Evolutionary conservation across 345 rosid species (phyloP).

Genomic region (Lumnitzera littorea): DNA sequence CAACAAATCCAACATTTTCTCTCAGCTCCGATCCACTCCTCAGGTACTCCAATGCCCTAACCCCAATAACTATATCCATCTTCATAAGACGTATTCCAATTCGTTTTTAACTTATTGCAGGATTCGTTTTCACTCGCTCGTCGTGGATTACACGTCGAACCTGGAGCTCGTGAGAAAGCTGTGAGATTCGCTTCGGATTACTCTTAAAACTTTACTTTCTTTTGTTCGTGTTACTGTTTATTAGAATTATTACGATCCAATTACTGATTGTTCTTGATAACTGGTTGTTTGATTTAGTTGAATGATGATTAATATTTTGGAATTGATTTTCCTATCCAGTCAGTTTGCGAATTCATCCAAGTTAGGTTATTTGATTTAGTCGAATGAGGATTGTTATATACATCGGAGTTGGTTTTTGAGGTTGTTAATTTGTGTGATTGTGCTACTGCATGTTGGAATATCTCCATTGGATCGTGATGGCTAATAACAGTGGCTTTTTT

Average conservation of each 20-base stretch:
- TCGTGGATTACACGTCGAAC: constrained; percentile 70
- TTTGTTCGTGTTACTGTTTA: too few species aligned
- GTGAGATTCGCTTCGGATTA: constrained; percentile 30
- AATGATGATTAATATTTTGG: too few species aligned
- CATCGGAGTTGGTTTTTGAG: neutral
- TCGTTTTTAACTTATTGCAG: constrained; percentile 6
- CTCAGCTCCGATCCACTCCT: constrained; percentile 47
- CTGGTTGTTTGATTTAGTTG: neutral
- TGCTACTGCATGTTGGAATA: too few species aligned
- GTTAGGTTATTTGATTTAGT: neutral
- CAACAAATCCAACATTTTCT: constrained; percentile 31
- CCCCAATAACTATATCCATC: too few species aligned
- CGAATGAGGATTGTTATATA: neutral
- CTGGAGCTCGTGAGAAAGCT: constrained; percentile 87
- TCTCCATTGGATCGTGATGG: too few species aligned
- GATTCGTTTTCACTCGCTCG: constrained; percentile 33
- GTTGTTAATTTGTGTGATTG: neutral
- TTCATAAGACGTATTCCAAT: neutral
- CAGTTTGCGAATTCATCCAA: too few species aligned
- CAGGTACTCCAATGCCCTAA: constrained; percentile 32
- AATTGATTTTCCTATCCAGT: too few species aligned
- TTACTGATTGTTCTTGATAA: neutral
- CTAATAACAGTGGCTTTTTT: too few species aligned
- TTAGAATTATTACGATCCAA: neutral
- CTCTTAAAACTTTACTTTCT: neutral